Base-by-base conservation (phyloP, 2,329 filamentous ascomycete species). In the Dissoconium aciculare region DNA sequence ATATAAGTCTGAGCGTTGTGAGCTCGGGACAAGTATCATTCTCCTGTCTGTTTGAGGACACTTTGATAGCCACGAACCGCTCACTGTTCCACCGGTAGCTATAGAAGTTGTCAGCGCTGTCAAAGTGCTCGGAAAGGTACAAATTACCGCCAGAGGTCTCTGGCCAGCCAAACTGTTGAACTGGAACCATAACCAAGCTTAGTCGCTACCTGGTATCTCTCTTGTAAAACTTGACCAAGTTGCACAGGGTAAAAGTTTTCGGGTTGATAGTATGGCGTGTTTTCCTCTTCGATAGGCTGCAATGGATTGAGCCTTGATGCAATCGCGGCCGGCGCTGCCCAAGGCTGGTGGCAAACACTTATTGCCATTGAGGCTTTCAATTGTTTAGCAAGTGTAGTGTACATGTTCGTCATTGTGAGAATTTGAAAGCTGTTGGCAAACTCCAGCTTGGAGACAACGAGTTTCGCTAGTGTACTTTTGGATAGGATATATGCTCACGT, bases 141-240 rank as follows among this genome's bases (percentile, higher is more conserved):
- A n/a, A 23, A n/a, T 8, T 23, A 23, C 19, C 19, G 19, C 28
- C 36, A 32, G 5, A 58, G 46, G 46, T 61, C 56, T 15, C 42
- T 51, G 26, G 52, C 53, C 0, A 63, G 50, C 59, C 60, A 64
- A 4, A 58, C 54, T 1, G 59, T 63, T 5, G 59, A 60, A 25
- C 39, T 44, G 4, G 45, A 45, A 5, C 59, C 59, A 37, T 55
- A 60, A 15, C 60, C 60, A 8, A 63, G 49, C 36, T 65, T 64
- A 23, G 50, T 52, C 8, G 62, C 45, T 19, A 57, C 42, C 26
- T 53, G 44, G 36, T 60, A 63, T 11, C 44, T 48, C 3, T 32
- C 29, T 2, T 49, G 16, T 33, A 59, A 40, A 0, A 55, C 27
- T 9, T 59, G 34, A 4, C 56, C 56, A 4, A 57, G 51, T 1